Base-by-base conservation (phyloP, 2,329 filamentous ascomycete species). In the Claviceps spartinae region DNA sequence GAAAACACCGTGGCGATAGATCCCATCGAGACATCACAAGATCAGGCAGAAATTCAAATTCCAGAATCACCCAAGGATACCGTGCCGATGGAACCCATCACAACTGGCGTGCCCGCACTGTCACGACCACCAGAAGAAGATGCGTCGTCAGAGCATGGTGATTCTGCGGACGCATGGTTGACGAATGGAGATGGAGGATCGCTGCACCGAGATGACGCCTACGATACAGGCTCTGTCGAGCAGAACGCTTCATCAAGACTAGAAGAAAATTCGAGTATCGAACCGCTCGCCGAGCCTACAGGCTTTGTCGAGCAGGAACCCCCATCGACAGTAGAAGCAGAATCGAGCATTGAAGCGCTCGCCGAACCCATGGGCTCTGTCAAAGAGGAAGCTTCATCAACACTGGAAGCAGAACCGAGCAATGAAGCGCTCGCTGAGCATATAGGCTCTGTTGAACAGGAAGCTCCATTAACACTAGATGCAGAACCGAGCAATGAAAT, bases 101-200 rank as follows among this genome's bases (percentile, higher is more conserved):
- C 18, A n/a, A n/a, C 14, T n/a, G 40, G 26, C n/a, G 37, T 13
- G 11, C 4, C 36, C n/a, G 24, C 26, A 5, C 45, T 6, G 20
- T 13, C 13, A 30, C 30, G 26, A 40, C 9, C 22, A 20, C 22
- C 18, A 20, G 9, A 34, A 18, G 34, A 38, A 16, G 26, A 53
- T 34, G 46, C 46, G 9, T 11, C 20, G 26, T 13, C 36, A 44
- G 38, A 47, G 24, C 26, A 45, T 13, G 24, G 40, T 18, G 44
- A 48, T 18, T 30, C 11, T 42, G 40, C 41, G 14, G 43, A 54
- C 22, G 43, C 47, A 13, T 54, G 50, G 52, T 16, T 52, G 11
- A 40, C 40, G 4, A 50, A 54, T 22, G 50, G 46, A 22, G 53
- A 60, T 1, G 59, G 61, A 47, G 41, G 49, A 53, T 51, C 8